These are phyloP conservation scores for Hypoxylon fuscum DNA, from an alignment of 495 filamentous ascomycete genomes.

Conservation along the genomic window DNA sequence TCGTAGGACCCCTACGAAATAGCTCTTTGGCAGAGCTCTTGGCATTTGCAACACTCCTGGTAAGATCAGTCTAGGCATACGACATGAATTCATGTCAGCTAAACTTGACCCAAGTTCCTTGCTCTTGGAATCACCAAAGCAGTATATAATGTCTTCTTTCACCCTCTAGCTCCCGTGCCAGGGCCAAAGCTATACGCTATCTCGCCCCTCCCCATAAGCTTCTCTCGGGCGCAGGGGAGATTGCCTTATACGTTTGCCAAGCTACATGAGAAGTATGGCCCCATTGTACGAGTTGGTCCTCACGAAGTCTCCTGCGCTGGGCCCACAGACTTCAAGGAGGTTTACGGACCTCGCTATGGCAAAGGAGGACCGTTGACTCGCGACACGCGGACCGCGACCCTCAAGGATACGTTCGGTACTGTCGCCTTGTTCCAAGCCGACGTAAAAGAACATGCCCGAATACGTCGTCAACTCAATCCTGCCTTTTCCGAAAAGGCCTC, in stretches of 20 bases:
- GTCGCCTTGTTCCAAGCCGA: conserved; percentile 42
- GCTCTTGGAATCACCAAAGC: conserved; percentile 25
- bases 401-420: conserved; percentile 29
- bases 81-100: background rate
- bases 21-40: conserved; percentile 19
- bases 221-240: conserved; percentile 24
- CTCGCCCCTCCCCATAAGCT: conserved; percentile 42
- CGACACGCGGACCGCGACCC: conserved; percentile 44
- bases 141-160: conserved; percentile 51
- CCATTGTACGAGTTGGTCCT: conserved; percentile 56
- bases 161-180: conserved; percentile 51
- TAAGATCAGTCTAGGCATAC: conserved; percentile 2
- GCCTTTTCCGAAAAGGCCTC: conserved; percentile 61
- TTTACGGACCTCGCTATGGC: conserved; percentile 33
- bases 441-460: conserved; percentile 47
- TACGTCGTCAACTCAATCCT: conserved; percentile 55
- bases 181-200: conserved; percentile 48
- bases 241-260: conserved; percentile 45
- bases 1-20: conserved; percentile 12
- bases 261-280: conserved; percentile 55
- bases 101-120: conserved; percentile 10
- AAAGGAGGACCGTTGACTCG: conserved; percentile 46
- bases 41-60: conserved; percentile 15
- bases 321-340: conserved; percentile 26
- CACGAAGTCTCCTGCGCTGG: conserved; percentile 32